phyloP scores from a whole-genome alignment of 768 basidiomycete genomes.

The Hysterangium stoloniferum region DNA sequence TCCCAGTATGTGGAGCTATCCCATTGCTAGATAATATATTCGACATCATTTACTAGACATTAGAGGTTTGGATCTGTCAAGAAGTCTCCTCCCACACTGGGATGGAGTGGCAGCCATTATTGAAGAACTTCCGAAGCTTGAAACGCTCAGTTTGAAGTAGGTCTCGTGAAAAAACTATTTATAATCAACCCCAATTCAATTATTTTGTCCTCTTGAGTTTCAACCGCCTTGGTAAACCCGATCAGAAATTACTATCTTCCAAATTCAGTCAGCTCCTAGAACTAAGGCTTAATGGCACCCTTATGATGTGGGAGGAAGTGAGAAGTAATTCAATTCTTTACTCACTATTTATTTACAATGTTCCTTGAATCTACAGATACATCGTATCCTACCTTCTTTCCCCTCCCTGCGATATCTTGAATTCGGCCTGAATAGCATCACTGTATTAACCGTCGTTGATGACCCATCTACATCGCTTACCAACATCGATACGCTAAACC shows the following conservation, averaged over 20 bases:
- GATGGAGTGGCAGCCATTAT: conserved; percentile 55
- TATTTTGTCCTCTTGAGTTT: conserved; percentile 37
- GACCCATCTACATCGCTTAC: conserved; percentile 13
- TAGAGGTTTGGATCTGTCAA: conserved; percentile 74
- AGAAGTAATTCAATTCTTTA: background rate
- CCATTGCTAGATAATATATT: conserved; percentile 7
- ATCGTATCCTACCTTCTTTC: conserved; percentile 11
- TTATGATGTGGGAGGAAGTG: conserved; percentile 67
- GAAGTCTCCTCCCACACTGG: conserved; percentile 69
- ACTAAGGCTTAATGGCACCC: conserved; percentile 66
- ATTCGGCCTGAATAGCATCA: conserved; percentile 62
- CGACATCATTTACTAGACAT: conserved; percentile 42
- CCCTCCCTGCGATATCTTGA: conserved; percentile 35
- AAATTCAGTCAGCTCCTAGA: conserved; percentile 50
- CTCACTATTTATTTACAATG: conserved; percentile 35
- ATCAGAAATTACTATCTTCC: background rate
- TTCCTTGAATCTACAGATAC: conserved; percentile 39
- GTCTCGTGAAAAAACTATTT: conserved; percentile 22
- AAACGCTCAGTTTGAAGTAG: conserved; percentile 73
- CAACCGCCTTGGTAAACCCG: conserved; percentile 46
- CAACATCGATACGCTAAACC: conserved; percentile 44
- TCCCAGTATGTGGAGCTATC: conserved; percentile 48
- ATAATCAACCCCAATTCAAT: conserved; percentile 14
- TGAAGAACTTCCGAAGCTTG: conserved; percentile 50
- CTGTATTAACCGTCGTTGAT: conserved; percentile 19